These are phyloP conservation scores for Cryomyces minteri DNA, from an alignment of 495 filamentous ascomycete genomes.

Conservation along the genomic window DNA sequence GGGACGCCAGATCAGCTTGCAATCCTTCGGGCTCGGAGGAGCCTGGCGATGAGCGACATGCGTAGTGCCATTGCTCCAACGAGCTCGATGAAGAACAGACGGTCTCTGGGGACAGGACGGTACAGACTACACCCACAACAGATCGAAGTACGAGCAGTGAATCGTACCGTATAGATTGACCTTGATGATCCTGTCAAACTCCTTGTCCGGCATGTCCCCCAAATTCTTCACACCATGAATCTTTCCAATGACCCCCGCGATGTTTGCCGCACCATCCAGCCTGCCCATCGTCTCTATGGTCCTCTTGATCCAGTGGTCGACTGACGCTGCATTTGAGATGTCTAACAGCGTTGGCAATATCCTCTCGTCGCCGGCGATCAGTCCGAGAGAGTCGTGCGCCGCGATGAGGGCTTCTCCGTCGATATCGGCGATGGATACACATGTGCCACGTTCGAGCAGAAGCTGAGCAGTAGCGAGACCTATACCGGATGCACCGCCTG, in stretches of 20 bases:
- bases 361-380: not conserved
- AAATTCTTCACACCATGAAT: constrained; percentile 18
- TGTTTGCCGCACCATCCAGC: constrained; percentile 18
- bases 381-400: not conserved
- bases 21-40: too few species aligned
- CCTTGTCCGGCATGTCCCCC: constrained; percentile 15
- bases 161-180: constrained; percentile 20
- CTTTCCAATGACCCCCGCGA: constrained; percentile 26
- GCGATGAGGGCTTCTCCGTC: not conserved
- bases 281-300: constrained; percentile 14
- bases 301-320: constrained; percentile 9
- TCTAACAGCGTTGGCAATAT: constrained; percentile 1
- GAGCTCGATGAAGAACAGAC: too few species aligned
- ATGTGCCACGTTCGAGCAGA: constrained; percentile 3
- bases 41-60: too few species aligned
- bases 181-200: constrained; percentile 14
- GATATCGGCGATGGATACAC: constrained; percentile 7
- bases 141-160: not conserved
- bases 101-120: too few species aligned
- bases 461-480: constrained; percentile 7
- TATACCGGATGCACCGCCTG: constrained; percentile 6
- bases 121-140: too few species aligned
- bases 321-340: constrained; percentile 5
- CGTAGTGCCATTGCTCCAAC: too few species aligned
- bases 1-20: too few species aligned